phyloP scores from a whole-genome alignment of 139 green algal species.

The Pseudopediastrum boryanum region DNA sequence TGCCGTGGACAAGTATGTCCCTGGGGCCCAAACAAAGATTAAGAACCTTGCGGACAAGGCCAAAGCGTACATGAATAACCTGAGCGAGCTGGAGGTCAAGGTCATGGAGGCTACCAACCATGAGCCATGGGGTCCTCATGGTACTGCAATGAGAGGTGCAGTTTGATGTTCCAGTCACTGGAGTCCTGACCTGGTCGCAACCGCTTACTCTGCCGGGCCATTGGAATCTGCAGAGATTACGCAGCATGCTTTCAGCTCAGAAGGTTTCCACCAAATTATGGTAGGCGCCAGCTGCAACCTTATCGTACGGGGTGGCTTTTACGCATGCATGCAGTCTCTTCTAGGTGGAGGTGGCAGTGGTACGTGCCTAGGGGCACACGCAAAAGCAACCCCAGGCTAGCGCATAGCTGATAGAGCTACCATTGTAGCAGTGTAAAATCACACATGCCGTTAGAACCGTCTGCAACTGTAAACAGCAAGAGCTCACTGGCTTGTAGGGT shows the following conservation, averaged over 20 bases:
- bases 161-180: not conserved
- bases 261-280: constrained; percentile 88
- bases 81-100: constrained; percentile 46
- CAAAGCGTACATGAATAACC: constrained; percentile 34
- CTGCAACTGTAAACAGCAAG: too few species aligned
- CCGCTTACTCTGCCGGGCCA: too few species aligned
- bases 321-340: too few species aligned
- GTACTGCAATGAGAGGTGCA: constrained; percentile 79
- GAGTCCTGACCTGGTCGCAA: too few species aligned
- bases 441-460: too few species aligned
- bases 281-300: constrained; percentile 6
- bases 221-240: constrained; percentile 86
- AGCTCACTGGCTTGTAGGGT: too few species aligned
- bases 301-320: too few species aligned
- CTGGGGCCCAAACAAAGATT: constrained; percentile 37
- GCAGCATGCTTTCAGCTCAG: constrained; percentile 65
- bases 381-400: too few species aligned
- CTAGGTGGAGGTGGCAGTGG: too few species aligned
- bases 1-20: constrained; percentile 34
- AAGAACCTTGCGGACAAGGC: constrained; percentile 44
- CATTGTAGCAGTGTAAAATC: too few species aligned
- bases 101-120: constrained; percentile 81
- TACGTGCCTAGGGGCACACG: too few species aligned
- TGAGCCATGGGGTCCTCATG: constrained; percentile 90
- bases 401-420: too few species aligned